Percentiles rank a stretch among this genome's conserved stretches.
Evolutionary conservation across 1,284 basidiomycete species (phyloP).

Genomic region (Marasmius sp.): DNA sequence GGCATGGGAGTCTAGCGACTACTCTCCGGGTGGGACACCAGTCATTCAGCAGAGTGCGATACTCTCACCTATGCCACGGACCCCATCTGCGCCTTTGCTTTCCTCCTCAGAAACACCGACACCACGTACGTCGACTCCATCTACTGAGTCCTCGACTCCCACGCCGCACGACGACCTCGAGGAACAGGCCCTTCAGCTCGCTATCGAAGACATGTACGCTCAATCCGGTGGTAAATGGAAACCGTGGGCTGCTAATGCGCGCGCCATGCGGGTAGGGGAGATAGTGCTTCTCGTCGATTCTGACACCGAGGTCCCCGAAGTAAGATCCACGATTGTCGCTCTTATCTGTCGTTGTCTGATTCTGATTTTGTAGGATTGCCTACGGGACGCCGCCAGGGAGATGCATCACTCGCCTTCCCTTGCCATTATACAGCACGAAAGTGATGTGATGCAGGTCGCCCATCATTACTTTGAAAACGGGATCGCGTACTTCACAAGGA

Average conservation of each 20-base stretch:
- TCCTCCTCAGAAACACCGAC: background rate
- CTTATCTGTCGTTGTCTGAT: background rate
- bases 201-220: slow-evolving; percentile 13
- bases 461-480: slow-evolving; percentile 84
- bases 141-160: background rate
- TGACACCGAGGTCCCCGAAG: slow-evolving; percentile 79
- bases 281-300: slow-evolving; percentile 74
- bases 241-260: slow-evolving; percentile 68
- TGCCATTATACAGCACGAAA: slow-evolving; percentile 81
- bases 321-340: background rate
- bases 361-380: slow-evolving; percentile 50
- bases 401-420: slow-evolving; percentile 71
- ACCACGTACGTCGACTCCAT: background rate
- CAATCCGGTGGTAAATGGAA: slow-evolving; percentile 9
- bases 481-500: slow-evolving; percentile 74
- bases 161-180: slow-evolving; percentile 9
- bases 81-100: background rate
- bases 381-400: slow-evolving; percentile 81
- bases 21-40: background rate
- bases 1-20: background rate
- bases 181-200: slow-evolving; percentile 11
- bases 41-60: background rate
- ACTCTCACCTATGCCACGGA: background rate
- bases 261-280: slow-evolving; percentile 58
- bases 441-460: slow-evolving; percentile 81